phyloP scores from a whole-genome alignment of 257 asterid species.

The Scutellaria baicalensis region DNA sequence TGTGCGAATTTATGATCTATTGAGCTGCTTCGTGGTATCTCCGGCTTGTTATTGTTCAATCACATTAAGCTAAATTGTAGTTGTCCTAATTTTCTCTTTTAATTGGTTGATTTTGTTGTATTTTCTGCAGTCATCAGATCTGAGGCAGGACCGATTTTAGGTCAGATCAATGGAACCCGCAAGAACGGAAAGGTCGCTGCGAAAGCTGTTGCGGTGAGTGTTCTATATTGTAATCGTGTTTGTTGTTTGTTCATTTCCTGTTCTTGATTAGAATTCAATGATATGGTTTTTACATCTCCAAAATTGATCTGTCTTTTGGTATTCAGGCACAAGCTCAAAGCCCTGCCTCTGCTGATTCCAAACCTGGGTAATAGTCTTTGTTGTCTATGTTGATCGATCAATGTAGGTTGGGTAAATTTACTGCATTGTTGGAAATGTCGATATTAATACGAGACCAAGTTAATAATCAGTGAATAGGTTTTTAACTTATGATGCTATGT shows the following conservation, averaged over 20 bases:
- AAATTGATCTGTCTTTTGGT: background rate
- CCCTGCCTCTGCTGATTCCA: slow-evolving; percentile 41
- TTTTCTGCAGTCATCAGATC: slow-evolving; percentile 36
- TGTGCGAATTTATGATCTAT: background rate
- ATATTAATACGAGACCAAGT: background rate
- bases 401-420: background rate
- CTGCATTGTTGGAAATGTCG: background rate
- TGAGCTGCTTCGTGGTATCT: background rate
- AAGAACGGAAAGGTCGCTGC: slow-evolving; percentile 27
- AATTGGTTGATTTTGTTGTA: slow-evolving; percentile 11
- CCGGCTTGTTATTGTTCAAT: background rate
- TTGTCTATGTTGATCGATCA: background rate
- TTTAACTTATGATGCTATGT: background rate
- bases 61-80: background rate
- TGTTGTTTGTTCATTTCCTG: background rate
- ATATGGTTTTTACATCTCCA: background rate
- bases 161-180: slow-evolving; percentile 23
- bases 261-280: background rate
- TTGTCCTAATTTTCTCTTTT: background rate
- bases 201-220: slow-evolving; percentile 53
- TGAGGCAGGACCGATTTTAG: slow-evolving; percentile 28
- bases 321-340: slow-evolving; percentile 44
- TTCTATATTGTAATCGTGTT: background rate
- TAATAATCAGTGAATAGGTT: background rate
- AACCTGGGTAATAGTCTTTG: slow-evolving; percentile 45